Evolutionary conservation across 2,329 filamentous ascomycete species (phyloP), one percentile per base, ranked within the genome.

Genomic region (Fusarium musae): DNA sequence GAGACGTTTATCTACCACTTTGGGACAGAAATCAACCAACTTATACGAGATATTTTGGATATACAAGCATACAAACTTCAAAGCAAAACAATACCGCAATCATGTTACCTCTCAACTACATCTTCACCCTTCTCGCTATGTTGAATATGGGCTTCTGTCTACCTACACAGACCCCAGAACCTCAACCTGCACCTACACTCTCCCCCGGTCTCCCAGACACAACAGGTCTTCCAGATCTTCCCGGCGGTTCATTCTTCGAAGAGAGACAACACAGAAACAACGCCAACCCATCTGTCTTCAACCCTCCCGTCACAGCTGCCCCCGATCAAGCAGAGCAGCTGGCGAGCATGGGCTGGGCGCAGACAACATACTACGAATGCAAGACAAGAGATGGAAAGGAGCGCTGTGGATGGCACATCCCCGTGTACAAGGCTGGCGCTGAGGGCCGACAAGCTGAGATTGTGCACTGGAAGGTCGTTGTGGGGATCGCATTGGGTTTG

Each of bases 351-450:
- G 81, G 81, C 15, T 81, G 75, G 72, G 72, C 72, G 53, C 80
- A 82, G 63, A 77, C 77, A 34, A 83, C 81, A 3, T 81, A 77
- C 63, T 82, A 82, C 63, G 73, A 78, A 46, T 83, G 82, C 71
- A 72, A 65, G 57, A 82, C 80, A 44, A 68, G 77, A 30, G 79
- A 60, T 46, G 79, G 78, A 15, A 53, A 66, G n/a, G 78, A 79
- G 63, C 78, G 78, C 44, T 82, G 81, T 63, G 81, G 81, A 10
- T 83, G 82, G 81, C 81, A 81, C 61, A 78, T 81, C 17, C 81
- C 82, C 3, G 71, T 82, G 1, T 67, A 79, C 52, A 78, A 80
- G 73, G 76, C 63, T 6, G 74, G 59, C 28, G 75, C 74, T 19
- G 74, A 74, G 9, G 72, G 70, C 26, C 72, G 77, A 9, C 59